Conservation (phyloP, 441 rosid genomes). For the Erodium chrysanthum region DNA sequence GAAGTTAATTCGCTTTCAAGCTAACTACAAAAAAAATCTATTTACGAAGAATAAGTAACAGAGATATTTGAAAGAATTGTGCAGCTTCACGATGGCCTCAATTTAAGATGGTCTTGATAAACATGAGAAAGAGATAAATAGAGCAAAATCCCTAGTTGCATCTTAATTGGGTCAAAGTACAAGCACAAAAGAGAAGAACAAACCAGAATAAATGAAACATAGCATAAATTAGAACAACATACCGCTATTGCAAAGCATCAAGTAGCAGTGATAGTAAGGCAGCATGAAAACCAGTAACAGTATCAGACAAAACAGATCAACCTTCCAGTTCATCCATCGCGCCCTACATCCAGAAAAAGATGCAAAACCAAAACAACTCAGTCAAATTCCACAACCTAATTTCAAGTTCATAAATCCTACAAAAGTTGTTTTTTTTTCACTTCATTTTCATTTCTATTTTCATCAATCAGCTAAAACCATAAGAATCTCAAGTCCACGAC, state of each 20-base stretch:
- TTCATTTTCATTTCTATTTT: too few relatives aligned
- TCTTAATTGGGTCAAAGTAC: not conserved
- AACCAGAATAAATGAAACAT: not conserved
- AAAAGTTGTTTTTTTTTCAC: too few relatives aligned
- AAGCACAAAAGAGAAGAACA: not conserved
- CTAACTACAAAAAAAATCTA: not conserved
- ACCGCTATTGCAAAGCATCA: slow-evolving; percentile 94
- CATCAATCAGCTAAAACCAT: not conserved
- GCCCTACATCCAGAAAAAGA: slow-evolving; percentile 41
- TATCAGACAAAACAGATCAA: slow-evolving; percentile 87
- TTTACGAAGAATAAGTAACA: not conserved
- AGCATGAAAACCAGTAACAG: slow-evolving; percentile 81
- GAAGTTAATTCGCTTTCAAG: not conserved
- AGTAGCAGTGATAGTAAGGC: slow-evolving; percentile 94
- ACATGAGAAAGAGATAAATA: not conserved
- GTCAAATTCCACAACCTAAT: not conserved
- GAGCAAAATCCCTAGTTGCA: not conserved
- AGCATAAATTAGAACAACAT: slow-evolving; percentile 20
- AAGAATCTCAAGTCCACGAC: too few relatives aligned
- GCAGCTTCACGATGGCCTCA: not conserved
- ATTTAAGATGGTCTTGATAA: not conserved
- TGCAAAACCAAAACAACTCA: not conserved
- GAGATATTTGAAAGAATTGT: not conserved
- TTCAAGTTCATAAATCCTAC: not conserved
- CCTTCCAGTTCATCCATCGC: slow-evolving; percentile 92